A percentile compares a stretch with the other conserved stretches of the same genome.
Evolutionary conservation across 2,329 filamentous ascomycete species (phyloP).

Genomic region (Hymenoscyphus linearis): DNA sequence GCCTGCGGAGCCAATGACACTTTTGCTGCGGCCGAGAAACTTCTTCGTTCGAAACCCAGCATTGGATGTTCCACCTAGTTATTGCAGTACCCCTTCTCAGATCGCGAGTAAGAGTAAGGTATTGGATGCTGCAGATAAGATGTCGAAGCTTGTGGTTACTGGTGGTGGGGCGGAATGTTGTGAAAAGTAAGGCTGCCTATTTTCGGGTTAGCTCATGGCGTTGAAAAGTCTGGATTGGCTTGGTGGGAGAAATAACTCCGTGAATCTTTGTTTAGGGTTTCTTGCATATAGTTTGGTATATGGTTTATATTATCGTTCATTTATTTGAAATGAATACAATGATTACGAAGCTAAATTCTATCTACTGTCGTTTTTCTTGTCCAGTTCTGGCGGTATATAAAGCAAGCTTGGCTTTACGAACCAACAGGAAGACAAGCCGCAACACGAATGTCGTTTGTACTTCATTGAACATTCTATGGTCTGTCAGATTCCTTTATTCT

Average conservation of each 20-base stretch:
- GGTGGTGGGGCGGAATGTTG: slow-evolving; percentile 22
- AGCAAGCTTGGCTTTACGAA: no score
- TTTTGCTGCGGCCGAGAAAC: slow-evolving; percentile 53
- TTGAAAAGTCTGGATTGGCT: background rate
- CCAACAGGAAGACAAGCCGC: no score
- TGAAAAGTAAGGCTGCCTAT: slow-evolving; percentile 21
- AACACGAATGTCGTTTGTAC: no score
- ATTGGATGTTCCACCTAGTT: slow-evolving; percentile 58
- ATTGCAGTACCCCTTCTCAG: slow-evolving; percentile 66
- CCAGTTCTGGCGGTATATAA: no score
- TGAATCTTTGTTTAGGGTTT: background rate
- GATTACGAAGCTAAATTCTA: no score
- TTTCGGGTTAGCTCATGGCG: background rate
- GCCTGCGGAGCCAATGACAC: slow-evolving; percentile 76
- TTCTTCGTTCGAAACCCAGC: slow-evolving; percentile 56
- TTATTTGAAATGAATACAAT: no score
- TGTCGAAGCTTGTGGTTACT: slow-evolving; percentile 35
- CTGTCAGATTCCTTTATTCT: no score
- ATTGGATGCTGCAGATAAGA: slow-evolving; percentile 43
- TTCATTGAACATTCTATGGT: no score
- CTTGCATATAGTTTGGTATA: background rate
- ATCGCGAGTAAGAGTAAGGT: slow-evolving; percentile 43
- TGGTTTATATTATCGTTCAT: background rate
- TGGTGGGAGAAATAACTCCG: no score
- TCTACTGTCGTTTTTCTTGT: no score